Evolutionary conservation across 441 rosid species (phyloP).

Genomic region (Melianthus villosus): DNA sequence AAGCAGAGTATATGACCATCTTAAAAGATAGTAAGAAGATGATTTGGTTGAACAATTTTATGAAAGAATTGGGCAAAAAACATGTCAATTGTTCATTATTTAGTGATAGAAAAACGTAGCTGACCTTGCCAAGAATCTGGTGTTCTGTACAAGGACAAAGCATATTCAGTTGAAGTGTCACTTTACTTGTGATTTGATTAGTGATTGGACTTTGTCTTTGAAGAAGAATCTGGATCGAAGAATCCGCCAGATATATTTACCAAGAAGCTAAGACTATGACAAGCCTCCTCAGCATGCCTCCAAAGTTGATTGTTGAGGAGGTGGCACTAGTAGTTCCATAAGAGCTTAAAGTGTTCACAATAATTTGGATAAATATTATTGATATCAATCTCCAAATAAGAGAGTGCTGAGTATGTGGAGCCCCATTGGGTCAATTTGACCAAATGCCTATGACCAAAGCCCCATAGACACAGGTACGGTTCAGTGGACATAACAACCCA

Average conservation of each 20-base stretch:
- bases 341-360: too few species aligned
- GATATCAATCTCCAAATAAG: too few species aligned
- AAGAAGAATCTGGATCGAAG: not conserved
- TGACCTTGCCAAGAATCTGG: not conserved
- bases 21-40: not conserved
- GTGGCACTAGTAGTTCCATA: too few species aligned
- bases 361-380: too few species aligned
- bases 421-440: too few species aligned
- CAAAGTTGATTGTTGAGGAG: too few species aligned
- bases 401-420: too few species aligned
- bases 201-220: not conserved
- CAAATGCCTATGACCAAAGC: too few species aligned
- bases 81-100: not conserved
- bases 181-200: not conserved
- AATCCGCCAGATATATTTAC: not conserved
- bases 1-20: not conserved
- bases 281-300: not conserved
- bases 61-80: not conserved
- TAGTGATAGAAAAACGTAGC: not conserved
- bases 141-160: not conserved
- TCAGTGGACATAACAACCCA: too few species aligned
- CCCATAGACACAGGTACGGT: too few species aligned
- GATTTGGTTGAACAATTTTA: not conserved
- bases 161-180: not conserved
- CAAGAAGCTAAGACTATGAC: not conserved